A percentile compares a stretch with the other conserved stretches of the same genome.
Conservation (phyloP, 441 rosid species). For the Bruguiera hainesii region DNA sequence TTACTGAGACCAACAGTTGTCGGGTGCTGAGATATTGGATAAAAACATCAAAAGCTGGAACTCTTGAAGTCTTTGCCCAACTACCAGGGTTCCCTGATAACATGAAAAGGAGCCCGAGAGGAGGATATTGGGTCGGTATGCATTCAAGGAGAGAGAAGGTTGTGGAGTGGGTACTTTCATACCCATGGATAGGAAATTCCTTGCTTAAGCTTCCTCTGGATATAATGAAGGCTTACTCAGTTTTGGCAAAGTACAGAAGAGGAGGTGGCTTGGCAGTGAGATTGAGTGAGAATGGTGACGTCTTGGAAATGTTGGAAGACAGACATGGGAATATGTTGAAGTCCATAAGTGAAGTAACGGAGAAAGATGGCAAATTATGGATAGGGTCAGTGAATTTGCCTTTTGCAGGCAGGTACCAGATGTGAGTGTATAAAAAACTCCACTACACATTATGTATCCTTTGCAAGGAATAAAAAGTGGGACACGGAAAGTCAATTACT, state of each 20-base stretch:
- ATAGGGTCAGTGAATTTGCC: conserved; percentile 68
- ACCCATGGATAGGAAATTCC: conserved; percentile 42
- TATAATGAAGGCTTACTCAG: background rate
- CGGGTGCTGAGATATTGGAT: conserved; percentile 57
- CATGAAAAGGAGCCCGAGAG: conserved; percentile 50
- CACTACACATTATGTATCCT: too few relatives aligned
- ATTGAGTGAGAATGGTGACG: conserved; percentile 53
- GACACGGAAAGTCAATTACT: too few relatives aligned
- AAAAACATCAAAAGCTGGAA: conserved; percentile 50
- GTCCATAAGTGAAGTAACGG: conserved; percentile 73
- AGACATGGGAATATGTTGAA: conserved; percentile 47
- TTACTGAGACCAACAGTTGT: conserved; percentile 51
- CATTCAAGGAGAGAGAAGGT: conserved; percentile 50
- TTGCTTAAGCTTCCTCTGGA: conserved; percentile 43
- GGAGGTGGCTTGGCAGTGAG: conserved; percentile 32
- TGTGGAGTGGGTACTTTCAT: conserved; percentile 33
- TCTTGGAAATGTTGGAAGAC: conserved; percentile 57
- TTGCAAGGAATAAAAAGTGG: too few relatives aligned
- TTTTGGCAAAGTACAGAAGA: background rate
- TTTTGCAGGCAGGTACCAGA: conserved; percentile 37
- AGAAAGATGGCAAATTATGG: conserved; percentile 65
- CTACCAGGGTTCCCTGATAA: conserved; percentile 77
- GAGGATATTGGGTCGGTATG: conserved; percentile 82
- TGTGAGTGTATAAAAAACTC: background rate
- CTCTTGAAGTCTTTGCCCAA: conserved; percentile 47